Percentiles rank a stretch among this genome's conserved stretches.
Evolutionary conservation across 108 stramenopile species (phyloP).

Genomic region (Stephanodiscus triporus): DNA sequence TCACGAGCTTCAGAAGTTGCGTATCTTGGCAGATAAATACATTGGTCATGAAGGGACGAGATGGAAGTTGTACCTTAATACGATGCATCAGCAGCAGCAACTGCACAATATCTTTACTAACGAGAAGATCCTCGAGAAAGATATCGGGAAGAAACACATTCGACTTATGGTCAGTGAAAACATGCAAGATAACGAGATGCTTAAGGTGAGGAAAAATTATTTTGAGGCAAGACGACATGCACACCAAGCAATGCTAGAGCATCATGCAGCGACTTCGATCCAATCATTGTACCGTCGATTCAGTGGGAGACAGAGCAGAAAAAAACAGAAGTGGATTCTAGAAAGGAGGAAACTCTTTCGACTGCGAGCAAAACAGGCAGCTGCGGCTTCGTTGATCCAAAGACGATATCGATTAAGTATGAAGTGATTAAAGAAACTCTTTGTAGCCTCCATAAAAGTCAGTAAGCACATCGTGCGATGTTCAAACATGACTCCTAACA

Average conservation of each 20-base stretch:
- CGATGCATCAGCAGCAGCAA: conserved; percentile 3
- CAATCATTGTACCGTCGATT: conserved; percentile 31
- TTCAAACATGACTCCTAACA: too few species aligned
- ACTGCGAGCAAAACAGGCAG: too few species aligned
- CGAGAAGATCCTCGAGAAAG: conserved; percentile 21
- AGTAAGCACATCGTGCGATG: too few species aligned
- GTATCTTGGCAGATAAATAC: conserved; percentile 13
- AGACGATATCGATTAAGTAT: too few species aligned
- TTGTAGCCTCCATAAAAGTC: too few species aligned
- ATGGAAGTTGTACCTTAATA: conserved; percentile 34
- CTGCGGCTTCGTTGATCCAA: too few species aligned
- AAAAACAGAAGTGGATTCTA: conserved; percentile 15
- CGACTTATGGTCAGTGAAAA: conserved; percentile 22
- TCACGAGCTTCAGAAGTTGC: conserved; percentile 11
- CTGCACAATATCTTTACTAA: conserved; percentile 25
- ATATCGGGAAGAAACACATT: conserved; percentile 28
- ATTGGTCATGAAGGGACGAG: conserved; percentile 26
- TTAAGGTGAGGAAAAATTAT: conserved; percentile 11
- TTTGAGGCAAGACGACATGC: conserved; percentile 20
- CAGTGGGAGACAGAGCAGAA: conserved; percentile 7
- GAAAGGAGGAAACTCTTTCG: conserved; percentile 9
- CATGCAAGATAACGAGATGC: conserved; percentile 13
- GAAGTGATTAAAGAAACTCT: too few species aligned
- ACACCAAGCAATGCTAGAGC: conserved; percentile 22
- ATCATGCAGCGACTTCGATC: conserved; percentile 29